Base-by-base conservation (phyloP, 768 basidiomycete species). In the Amanita rubescens region DNA sequence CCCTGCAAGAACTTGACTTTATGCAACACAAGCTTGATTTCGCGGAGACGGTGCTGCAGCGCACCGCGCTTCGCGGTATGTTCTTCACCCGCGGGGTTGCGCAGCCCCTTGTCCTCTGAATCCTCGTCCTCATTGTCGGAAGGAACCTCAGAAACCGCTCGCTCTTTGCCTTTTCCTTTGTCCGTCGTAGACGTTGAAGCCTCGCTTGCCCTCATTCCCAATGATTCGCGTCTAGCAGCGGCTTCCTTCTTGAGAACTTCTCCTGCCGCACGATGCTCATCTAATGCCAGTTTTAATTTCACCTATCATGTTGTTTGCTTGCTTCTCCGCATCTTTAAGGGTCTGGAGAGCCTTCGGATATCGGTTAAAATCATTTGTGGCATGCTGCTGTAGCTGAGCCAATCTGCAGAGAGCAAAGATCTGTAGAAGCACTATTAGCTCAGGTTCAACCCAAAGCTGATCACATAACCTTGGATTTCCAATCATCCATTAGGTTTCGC, bases 1-100 rank as follows among this genome's bases (percentile, higher is more conserved):
- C 93, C 93, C 59, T 85, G 78, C 61, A 91, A 69, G 68, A 95
- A 94, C 60, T 83, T 82, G 42, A 87, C 76, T 47, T 81, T 75
- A 69, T 94, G 92, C 55, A 87, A 66, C 4, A 81, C 70, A 27
- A 94, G 71, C 27, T 73, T 71, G 38, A 70, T 76, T 55, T 94
- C 90, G 5, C 91, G 79, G 34, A 90, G 68, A 11, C 90, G 79
- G 45, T 75, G 69, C 48, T 77, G 75, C 24, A 90, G 67, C 1
- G 74, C 79, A 5, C 67, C 63, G 25, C 74, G 72, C 63, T 80
- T 84, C 43, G 61, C 61, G 3, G 71, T 64, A 54, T 84, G 77
- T 49, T 83, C 84, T 47, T 85, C 77, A 5, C 78, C 79, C 2
- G 75, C 80, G 22, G 73, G 72, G 0, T 76, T 81, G 42, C 73